Evolutionary conservation across 2,329 filamentous ascomycete genomes (phyloP), one percentile per base, ranked within the genome.

Genomic region (Microsporum canis): DNA sequence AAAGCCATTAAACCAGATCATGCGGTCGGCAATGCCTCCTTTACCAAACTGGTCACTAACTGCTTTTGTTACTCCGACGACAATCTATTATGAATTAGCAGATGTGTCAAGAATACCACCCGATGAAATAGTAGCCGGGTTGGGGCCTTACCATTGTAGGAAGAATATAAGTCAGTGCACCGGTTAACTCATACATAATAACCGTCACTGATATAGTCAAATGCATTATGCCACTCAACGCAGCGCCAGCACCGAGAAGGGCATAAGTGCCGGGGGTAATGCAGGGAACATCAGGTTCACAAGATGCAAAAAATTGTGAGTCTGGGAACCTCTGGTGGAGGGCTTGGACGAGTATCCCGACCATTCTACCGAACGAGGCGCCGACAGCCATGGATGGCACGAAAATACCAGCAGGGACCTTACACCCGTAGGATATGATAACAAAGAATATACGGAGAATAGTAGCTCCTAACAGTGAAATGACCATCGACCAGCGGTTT

Each of bases 1-100:
- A 69, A 96, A 96, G 0, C 94, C 94, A 68, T 90, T 97, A 76
- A 96, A 96, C 87, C 91, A 96, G 68, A 99, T 99, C 89, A 96
- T 96, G 64, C 91, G 87, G 73, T 99, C 94, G 27, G 94, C 94
- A 62, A 99, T 97, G 55, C 94, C 94, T 34, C 92, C 94, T 71
- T 92, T 95, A n/a, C 91, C 90, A 70, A 95, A 94, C 10, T 91
- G 80, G 66, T 95, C 90, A 64, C 88, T 86, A 55, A 99, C 89
- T 12, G 89, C 89, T 78, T 99, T 99, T 43, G 92, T 97, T 36
- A 96, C 88, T 57, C 94, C 94, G 1, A 97, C 94, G 0, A 97
- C 94, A 67, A 99, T 96, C 80, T 82, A 60, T 3, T 34, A 57
- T 3, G 4, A 31, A 27, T 59, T 38, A 57, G 17, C 33, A 43